Conservation (phyloP, 1,284 basidiomycete species). For the Irpex sp. region DNA sequence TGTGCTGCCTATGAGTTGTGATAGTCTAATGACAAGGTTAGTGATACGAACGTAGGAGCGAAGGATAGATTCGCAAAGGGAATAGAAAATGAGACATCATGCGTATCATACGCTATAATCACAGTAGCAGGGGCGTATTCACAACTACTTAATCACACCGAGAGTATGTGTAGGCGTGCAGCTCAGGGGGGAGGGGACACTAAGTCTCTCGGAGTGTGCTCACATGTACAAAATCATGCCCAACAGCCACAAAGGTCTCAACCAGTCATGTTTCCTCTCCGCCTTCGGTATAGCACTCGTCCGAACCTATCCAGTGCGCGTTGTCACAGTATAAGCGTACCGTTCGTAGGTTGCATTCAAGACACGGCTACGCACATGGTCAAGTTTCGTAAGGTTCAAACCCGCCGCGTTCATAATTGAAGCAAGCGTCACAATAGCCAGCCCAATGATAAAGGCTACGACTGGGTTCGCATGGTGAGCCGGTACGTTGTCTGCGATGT, state of each 20-base stretch:
- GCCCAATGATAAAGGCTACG: constrained; percentile 74
- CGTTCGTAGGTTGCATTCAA: not conserved
- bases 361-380: constrained; percentile 53
- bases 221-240: constrained; percentile 81
- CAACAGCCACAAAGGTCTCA: constrained; percentile 76
- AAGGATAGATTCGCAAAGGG: too few relatives aligned
- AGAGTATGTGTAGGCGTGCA: too few relatives aligned
- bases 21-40: constrained; percentile 43
- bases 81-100: too few relatives aligned
- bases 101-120: too few relatives aligned
- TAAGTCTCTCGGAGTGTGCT: not conserved
- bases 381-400: constrained; percentile 78
- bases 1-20: constrained; percentile 82
- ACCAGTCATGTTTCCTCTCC: constrained; percentile 61
- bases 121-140: too few relatives aligned
- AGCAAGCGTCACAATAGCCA: constrained; percentile 71
- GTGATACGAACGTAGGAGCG: not conserved
- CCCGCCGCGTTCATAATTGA: constrained; percentile 82
- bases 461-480: constrained; percentile 50
- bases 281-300: constrained; percentile 68
- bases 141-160: too few relatives aligned
- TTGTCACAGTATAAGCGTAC: not conserved
- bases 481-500: constrained; percentile 21
- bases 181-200: too few relatives aligned
- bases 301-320: constrained; percentile 42